Conservation (phyloP, 2,329 filamentous ascomycete genomes). For the Xylaria sp. region DNA sequence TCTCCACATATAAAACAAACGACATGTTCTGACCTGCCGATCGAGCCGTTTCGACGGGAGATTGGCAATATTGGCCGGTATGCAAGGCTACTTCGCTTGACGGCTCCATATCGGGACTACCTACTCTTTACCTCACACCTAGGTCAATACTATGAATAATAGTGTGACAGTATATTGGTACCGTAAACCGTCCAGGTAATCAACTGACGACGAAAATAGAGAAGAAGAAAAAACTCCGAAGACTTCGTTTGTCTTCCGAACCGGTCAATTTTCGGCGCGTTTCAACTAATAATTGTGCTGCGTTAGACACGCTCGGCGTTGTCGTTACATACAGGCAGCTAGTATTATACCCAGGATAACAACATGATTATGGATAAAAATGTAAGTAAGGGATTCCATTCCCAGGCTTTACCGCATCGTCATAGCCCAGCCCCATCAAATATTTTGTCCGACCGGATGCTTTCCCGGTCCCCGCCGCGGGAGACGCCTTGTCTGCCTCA, state of each 20-base stretch:
- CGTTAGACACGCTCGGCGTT: neutral
- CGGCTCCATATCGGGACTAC: slow-evolving; percentile 3
- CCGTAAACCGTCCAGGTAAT: neutral
- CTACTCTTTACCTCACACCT: neutral
- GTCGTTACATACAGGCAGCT: neutral
- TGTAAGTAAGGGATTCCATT: slow-evolving; percentile 21
- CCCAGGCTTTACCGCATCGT: slow-evolving; percentile 14
- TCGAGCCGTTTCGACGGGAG: slow-evolving; percentile 18
- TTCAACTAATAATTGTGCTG: slow-evolving; percentile 14
- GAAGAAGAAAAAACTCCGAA: neutral
- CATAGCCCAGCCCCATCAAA: slow-evolving; percentile 13
- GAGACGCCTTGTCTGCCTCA: slow-evolving; percentile 16
- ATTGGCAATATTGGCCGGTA: slow-evolving; percentile 4
- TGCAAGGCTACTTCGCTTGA: slow-evolving; percentile 10
- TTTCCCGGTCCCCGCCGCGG: slow-evolving; percentile 18
- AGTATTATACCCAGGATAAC: neutral
- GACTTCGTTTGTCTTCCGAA: neutral
- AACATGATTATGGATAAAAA: neutral
- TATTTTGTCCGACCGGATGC: slow-evolving; percentile 15
- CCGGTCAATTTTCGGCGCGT: slow-evolving; percentile 12
- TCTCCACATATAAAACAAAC: neutral
- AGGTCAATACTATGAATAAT: too few relatives aligned
- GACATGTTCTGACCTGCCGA: neutral
- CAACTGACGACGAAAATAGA: neutral
- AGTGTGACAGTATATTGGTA: slow-evolving; percentile 1